Evolutionary conservation across 1,284 basidiomycete species (phyloP), one percentile per base, ranked within the genome.

Genomic region (Veloboletus limbatus): DNA sequence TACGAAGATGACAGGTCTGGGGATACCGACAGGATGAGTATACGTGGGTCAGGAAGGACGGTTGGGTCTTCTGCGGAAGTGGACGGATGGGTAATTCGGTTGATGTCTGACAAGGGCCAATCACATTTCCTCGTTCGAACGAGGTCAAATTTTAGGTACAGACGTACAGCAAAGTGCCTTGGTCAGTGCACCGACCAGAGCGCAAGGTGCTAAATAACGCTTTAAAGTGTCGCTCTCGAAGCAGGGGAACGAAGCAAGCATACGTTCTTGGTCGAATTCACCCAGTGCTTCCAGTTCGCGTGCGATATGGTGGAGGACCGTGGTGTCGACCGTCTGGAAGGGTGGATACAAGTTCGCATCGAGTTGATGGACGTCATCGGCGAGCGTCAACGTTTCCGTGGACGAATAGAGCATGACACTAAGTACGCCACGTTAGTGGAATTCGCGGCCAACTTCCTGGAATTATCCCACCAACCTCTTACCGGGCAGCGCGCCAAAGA

Each of bases 1-100:
- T 96, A 96, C 22, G 92, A 88, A 2, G 85, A 80, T 7, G 90
- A 87, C 14, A 87, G 76, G 67, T 94, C 89, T 2, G 90, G 90
- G 1, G 95, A 97, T 33, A 94, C 92, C 45, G 93, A 95, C 43
- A 99, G 73, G 48, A 99, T 81, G 46, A 98, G 78, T 48, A 99
- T 92, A 21, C 93, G 79, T 0, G 92, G 85, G 60, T 92, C 88
- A 3, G 78, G 69, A n/a, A 75, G 68, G 27, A 73, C 65, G 35
- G 73, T 62, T 6, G 74, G 66, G 24, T 78, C 71, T 35, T 70
- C 69, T 6, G 63, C 55, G 2, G 73, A 57, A 22, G 69, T 48
- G 24, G 73, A 55, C 7, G 72, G 65, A 22, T 78, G 75, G 6
- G 76, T 74, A 8, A 88, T 73, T 32, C 90, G 82, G 61, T 96